Base-by-base conservation (phyloP, 257 asterid species). In the Solanum sparsipilum region DNA sequence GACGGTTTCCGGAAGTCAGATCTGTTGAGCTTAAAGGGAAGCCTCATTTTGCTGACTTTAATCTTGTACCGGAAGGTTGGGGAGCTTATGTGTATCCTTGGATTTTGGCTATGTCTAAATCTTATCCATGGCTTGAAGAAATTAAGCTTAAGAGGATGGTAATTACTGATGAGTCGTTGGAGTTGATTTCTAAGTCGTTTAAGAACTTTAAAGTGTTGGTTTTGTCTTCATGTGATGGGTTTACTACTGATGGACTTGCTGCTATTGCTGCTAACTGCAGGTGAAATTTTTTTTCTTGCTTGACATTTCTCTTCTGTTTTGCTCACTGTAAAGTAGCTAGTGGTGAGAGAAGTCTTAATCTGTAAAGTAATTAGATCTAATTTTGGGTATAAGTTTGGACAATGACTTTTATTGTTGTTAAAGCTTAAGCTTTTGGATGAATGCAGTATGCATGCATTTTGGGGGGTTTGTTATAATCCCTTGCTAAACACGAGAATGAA, bases 21-120 rank as follows among this genome's bases (percentile, higher is more conserved):
- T 92, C 95, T 82, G 39, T 96, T 86, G 98, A 94, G 93, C 88
- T 96, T 83, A 96, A 96, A 89, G 98, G 98, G 38, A 95, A 96
- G 93, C 99, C 99, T 72, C 99, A 95, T 94, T 96, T 95, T 81
- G 99, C 98, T 1, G 98, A 95, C 90, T 95, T 96, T 86, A 95
- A 93, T 92, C 92, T 96, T 70, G 98, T 96, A 38, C 99, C 99
- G 41, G 98, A 94, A 27, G 98, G 98, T 0, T 96, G 99, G 99
- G 99, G 99, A 27, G 99, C 93, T 0, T 92, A 90, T 81, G 92
- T 94, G 12, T 52, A 89, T 76, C 99, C 98, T 1, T 96, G 99
- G 99, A 75, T 95, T 84, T 88, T 75, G 60, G 93, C 96, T 36
- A 95, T 96, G 98, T 85, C 95, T 18, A 91, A 25, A 88, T 94